phyloP scores from a whole-genome alignment of 164 flowering plant species.

The Buxus sempervirens region DNA sequence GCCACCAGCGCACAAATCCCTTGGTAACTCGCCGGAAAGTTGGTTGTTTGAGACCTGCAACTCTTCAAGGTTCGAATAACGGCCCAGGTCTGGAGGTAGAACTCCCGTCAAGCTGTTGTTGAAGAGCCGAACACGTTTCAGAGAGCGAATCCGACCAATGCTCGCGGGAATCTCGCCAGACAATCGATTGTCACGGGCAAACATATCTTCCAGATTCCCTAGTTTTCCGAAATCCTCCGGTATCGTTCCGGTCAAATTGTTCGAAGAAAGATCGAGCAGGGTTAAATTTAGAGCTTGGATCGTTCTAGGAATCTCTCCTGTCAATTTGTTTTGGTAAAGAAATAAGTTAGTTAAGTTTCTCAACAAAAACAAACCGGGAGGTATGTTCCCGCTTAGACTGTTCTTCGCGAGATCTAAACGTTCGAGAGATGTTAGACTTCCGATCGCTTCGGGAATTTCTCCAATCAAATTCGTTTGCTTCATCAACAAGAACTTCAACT shows the following conservation, averaged over 20 bases:
- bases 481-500: constrained; percentile 41
- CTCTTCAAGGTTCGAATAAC: constrained; percentile 24
- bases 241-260: constrained; percentile 55
- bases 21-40: constrained; percentile 46
- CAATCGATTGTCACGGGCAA: constrained; percentile 38
- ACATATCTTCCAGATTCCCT: constrained; percentile 24
- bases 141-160: constrained; percentile 27
- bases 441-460: constrained; percentile 45
- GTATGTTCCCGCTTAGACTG: constrained; percentile 47
- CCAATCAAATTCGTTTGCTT: constrained; percentile 45
- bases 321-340: constrained; percentile 42
- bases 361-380: constrained; percentile 45
- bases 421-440: constrained; percentile 33
- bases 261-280: constrained; percentile 47
- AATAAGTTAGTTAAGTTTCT: constrained; percentile 43
- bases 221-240: constrained; percentile 60
- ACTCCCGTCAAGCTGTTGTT: constrained; percentile 37
- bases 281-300: constrained; percentile 35
- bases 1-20: constrained; percentile 33
- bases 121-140: constrained; percentile 31
- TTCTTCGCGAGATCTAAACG: constrained; percentile 51
- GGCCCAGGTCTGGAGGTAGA: constrained; percentile 49
- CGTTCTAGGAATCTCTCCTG: constrained; percentile 52
- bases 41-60: constrained; percentile 36
- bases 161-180: constrained; percentile 43